Percentiles rank a stretch among this genome's conserved stretches.
Evolutionary conservation across 2,329 filamentous ascomycete species (phyloP).

Genomic region (Berkeleyomyces rouxiae): DNA sequence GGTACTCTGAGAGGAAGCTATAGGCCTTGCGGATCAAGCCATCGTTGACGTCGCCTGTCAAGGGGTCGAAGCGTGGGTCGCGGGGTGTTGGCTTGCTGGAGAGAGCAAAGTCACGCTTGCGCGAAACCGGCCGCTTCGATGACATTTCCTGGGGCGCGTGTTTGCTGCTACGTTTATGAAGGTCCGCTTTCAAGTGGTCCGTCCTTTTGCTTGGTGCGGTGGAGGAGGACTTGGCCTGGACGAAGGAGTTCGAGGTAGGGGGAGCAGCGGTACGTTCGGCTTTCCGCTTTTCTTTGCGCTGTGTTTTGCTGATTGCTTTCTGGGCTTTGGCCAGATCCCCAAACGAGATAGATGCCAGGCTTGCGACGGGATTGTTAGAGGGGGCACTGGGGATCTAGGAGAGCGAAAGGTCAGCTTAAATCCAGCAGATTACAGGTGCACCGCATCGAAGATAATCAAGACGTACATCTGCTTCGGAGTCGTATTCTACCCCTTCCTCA

Average conservation of each 20-base stretch:
- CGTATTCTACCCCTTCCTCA: conserved; percentile 15
- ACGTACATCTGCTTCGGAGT: conserved; percentile 12
- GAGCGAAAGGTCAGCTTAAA: background rate
- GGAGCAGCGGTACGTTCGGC: conserved; percentile 3
- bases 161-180: conserved; percentile 36
- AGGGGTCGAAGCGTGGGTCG: conserved; percentile 76
- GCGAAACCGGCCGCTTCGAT: conserved; percentile 68
- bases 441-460: background rate
- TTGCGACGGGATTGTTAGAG: background rate
- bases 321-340: conserved; percentile 81
- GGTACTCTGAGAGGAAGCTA: conserved; percentile 74
- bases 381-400: background rate
- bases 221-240: conserved; percentile 16
- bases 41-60: conserved; percentile 36
- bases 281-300: conserved; percentile 18
- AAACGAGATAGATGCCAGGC: conserved; percentile 56
- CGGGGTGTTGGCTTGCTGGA: conserved; percentile 43
- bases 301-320: conserved; percentile 35
- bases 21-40: conserved; percentile 55
- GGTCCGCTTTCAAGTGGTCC: conserved; percentile 19
- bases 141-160: conserved; percentile 75
- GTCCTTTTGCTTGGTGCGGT: conserved; percentile 23
- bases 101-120: conserved; percentile 50
- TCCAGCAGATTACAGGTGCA: background rate
- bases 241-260: conserved; percentile 17